Percentiles rank a stretch among this genome's conserved stretches.
Conservation (phyloP, 2,329 filamentous ascomycete genomes). For the Diaporthe nobilis region DNA sequence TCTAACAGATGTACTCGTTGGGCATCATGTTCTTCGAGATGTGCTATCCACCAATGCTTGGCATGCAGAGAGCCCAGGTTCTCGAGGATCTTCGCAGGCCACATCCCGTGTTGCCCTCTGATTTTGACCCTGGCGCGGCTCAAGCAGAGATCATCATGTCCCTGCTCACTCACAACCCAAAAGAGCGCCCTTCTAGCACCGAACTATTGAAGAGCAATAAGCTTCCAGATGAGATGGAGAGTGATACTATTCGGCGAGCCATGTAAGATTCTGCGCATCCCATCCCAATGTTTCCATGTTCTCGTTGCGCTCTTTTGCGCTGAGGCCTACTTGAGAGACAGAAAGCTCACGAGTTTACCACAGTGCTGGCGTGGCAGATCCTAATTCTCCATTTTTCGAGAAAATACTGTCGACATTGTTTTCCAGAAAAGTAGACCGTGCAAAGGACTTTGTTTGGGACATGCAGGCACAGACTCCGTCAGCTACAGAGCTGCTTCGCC, state of each 20-base stretch:
- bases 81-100: conserved; percentile 78
- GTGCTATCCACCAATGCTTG: conserved; percentile 78
- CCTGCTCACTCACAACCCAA: conserved; percentile 85
- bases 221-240: conserved; percentile 91
- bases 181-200: conserved; percentile 83
- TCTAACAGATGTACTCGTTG: conserved; percentile 86
- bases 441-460: conserved; percentile 87
- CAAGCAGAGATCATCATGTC: conserved; percentile 85
- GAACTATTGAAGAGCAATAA: conserved; percentile 89
- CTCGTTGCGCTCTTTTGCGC: neutral
- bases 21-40: conserved; percentile 99
- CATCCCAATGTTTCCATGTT: neutral
- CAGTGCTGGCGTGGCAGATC: conserved; percentile 80
- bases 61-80: conserved; percentile 75
- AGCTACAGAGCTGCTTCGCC: conserved; percentile 76
- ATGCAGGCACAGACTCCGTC: conserved; percentile 71
- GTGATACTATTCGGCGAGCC: conserved; percentile 88
- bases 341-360: neutral
- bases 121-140: conserved; percentile 80
- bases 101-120: conserved; percentile 77
- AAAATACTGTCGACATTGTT: conserved; percentile 93
- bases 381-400: conserved; percentile 87
- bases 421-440: conserved; percentile 79
- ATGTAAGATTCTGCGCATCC: conserved; percentile 57
- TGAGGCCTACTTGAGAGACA: neutral